phyloP scores from a whole-genome alignment of 441 rosid species.

The Erodium moschatum region DNA sequence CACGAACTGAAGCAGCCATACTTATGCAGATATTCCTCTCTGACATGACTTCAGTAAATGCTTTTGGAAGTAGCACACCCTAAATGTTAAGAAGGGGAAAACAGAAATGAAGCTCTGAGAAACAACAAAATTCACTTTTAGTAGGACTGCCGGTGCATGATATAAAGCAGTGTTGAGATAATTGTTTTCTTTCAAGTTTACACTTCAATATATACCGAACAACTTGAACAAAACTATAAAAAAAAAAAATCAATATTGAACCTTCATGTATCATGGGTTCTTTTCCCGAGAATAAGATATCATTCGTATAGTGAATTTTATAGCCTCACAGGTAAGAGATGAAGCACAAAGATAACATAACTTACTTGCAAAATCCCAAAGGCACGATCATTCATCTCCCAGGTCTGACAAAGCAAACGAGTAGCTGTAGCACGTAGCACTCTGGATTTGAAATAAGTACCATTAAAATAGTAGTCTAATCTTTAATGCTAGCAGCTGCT shows the following conservation, averaged over 20 bases:
- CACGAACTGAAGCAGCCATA: slow-evolving; percentile 72
- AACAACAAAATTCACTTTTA: background rate
- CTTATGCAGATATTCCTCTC: slow-evolving; percentile 63
- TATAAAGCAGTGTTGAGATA: background rate
- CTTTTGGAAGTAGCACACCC: slow-evolving; percentile 60
- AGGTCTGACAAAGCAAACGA: slow-evolving; percentile 90
- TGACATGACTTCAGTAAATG: slow-evolving; percentile 42
- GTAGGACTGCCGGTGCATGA: background rate
- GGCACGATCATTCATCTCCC: slow-evolving; percentile 82
- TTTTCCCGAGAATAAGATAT: background rate
- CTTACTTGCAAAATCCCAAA: slow-evolving; percentile 75
- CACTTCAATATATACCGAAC: slow-evolving; percentile 2
- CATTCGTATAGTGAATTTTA: background rate
- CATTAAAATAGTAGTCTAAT: slow-evolving; percentile 18
- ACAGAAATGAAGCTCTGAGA: slow-evolving; percentile 10
- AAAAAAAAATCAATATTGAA: background rate
- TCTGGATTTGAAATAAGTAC: slow-evolving; percentile 40
- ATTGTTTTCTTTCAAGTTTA: background rate
- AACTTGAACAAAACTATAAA: background rate
- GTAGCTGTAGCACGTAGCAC: slow-evolving; percentile 66
- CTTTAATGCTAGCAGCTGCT: background rate
- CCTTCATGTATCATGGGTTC: background rate
- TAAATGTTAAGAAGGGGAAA: slow-evolving; percentile 26
- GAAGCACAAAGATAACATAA: slow-evolving; percentile 8
- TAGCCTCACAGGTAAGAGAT: background rate